Base-by-base conservation (phyloP, 495 filamentous ascomycete species). In the Lasiosphaeria hispida region DNA sequence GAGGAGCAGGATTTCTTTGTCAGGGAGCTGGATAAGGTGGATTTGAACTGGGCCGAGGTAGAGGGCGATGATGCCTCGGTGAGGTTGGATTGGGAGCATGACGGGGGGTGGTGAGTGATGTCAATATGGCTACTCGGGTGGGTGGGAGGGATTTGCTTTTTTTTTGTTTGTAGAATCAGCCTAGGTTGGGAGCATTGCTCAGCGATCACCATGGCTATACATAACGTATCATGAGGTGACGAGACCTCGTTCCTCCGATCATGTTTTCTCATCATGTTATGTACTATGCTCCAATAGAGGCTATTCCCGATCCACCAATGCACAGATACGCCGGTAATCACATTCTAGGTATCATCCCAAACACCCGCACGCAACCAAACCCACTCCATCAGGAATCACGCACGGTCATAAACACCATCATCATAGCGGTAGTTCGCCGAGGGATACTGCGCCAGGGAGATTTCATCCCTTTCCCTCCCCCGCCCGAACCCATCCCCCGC, bases 1-100 rank as follows among this genome's bases (percentile, higher is more conserved):
- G 88, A 90, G 69, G 91, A 96, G 64, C 81, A 87, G 50, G 90
- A 95, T 65, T 98, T 96, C 68, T 98, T 98, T 67, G 80, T 83
- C 15, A 77, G 91, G 43, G 94, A 98, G 75, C 74, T 97, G 55
- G 93, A 93, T 72, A 89, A 87, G 68, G 52, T 54, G 9, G 62
- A 64, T 75, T 8, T 56, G 48, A 75, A 80, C 47, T 73, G 77
- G 70, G 72, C 62, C 11, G 75, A 75, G 43, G 64, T 69, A 2
- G 60, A 59, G 43, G 62, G 37, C 7, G 39, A 55, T 44, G 60
- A 59, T 55, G 49, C 41, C 1, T 36, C 38, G 37, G 56, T 52
- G 7, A 50, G 56, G 48, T 17, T 52, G 40, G 56, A 43, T 13
- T 47, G 48, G 47, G 23, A 59, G 30, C 41, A 47, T 17, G 53